These are phyloP conservation scores for Hypoxylon crocopeplum DNA, from an alignment of 495 filamentous ascomycete genomes.

Conservation along the genomic window DNA sequence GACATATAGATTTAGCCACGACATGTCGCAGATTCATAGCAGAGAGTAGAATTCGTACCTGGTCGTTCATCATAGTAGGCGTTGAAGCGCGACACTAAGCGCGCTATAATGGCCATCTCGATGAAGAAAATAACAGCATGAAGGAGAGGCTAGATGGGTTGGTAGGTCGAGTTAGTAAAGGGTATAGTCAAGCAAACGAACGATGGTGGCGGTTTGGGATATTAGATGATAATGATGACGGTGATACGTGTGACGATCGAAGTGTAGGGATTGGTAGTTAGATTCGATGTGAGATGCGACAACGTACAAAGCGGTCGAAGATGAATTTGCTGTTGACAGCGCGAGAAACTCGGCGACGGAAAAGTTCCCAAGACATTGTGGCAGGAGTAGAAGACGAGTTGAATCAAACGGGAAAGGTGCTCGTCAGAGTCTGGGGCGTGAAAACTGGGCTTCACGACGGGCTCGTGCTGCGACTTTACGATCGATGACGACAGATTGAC, in stretches of 20 bases:
- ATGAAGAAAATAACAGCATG: slow-evolving; percentile 85
- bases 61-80: slow-evolving; percentile 88
- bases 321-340: slow-evolving; percentile 79
- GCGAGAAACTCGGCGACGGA: slow-evolving; percentile 67
- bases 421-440: slow-evolving; percentile 20
- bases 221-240: slow-evolving; percentile 12
- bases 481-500: slow-evolving; percentile 40
- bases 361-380: slow-evolving; percentile 62
- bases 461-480: slow-evolving; percentile 13
- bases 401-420: slow-evolving; percentile 14
- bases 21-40: neutral
- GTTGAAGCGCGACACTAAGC: slow-evolving; percentile 87
- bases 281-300: neutral
- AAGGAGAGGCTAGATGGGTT: slow-evolving; percentile 73
- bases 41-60: slow-evolving; percentile 55
- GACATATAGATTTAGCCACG: slow-evolving; percentile 18
- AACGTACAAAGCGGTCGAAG: slow-evolving; percentile 78
- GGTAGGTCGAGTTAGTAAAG: slow-evolving; percentile 34
- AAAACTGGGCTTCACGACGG: slow-evolving; percentile 33
- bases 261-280: slow-evolving; percentile 20
- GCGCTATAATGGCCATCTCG: slow-evolving; percentile 84
- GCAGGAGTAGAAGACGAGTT: slow-evolving; percentile 11
- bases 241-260: slow-evolving; percentile 28
- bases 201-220: slow-evolving; percentile 15
- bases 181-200: neutral